Evolutionary conservation across 2,329 filamentous ascomycete genomes (phyloP).

Genomic region (Penicillium sp.): DNA sequence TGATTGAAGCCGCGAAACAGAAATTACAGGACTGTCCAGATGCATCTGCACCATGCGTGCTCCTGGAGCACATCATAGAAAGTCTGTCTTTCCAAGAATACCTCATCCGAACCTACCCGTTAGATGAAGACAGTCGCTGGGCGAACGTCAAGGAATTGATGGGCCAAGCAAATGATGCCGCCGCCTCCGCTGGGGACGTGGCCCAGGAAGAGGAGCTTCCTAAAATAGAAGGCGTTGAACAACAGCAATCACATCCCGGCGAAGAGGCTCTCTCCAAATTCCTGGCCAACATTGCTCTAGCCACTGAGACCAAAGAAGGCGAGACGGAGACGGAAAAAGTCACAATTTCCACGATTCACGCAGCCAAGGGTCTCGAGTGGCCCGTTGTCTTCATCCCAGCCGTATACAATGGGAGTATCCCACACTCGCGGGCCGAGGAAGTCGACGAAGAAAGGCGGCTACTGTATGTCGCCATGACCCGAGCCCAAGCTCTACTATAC

Average conservation of each 20-base stretch:
- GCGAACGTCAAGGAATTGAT: slow-evolving; percentile 87
- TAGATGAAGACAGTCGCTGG: slow-evolving; percentile 75
- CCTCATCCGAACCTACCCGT: slow-evolving; percentile 63
- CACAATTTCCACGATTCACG: slow-evolving; percentile 93
- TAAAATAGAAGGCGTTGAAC: slow-evolving; percentile 65
- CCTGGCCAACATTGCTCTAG: slow-evolving; percentile 83
- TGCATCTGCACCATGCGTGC: slow-evolving; percentile 38
- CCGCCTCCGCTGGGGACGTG: slow-evolving; percentile 50
- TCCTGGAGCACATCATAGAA: slow-evolving; percentile 55
- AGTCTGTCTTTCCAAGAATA: slow-evolving; percentile 70
- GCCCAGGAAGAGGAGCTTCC: slow-evolving; percentile 52
- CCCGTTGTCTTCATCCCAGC: slow-evolving; percentile 89
- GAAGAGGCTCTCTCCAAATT: slow-evolving; percentile 70
- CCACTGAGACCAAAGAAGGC: slow-evolving; percentile 61
- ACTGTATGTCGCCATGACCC: slow-evolving; percentile 94
- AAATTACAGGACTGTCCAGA: slow-evolving; percentile 49
- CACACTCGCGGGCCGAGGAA: slow-evolving; percentile 80
- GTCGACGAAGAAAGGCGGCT: slow-evolving; percentile 79
- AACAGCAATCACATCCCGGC: slow-evolving; percentile 47
- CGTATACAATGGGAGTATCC: slow-evolving; percentile 83
- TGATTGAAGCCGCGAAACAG: slow-evolving; percentile 54
- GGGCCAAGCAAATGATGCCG: slow-evolving; percentile 68
- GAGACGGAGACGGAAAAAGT: slow-evolving; percentile 55
- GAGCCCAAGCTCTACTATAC: slow-evolving; percentile 80
- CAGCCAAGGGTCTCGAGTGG: slow-evolving; percentile 94